phyloP scores from a whole-genome alignment of 2,329 filamentous ascomycete species.

The Colletotrichum tropicale region DNA sequence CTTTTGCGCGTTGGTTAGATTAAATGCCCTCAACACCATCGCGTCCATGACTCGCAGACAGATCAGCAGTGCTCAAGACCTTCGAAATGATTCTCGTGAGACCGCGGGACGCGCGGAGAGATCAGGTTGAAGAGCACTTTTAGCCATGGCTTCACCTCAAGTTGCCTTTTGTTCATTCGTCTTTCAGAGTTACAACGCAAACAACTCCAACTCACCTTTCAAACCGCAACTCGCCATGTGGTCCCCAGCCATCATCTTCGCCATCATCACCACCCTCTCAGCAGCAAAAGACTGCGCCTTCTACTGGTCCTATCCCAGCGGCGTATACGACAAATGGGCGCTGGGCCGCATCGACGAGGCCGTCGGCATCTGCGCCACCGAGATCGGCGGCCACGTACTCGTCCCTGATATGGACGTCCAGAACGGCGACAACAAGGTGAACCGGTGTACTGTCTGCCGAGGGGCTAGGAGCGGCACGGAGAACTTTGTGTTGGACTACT shows the following conservation, averaged over 20 bases:
- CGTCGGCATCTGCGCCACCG: neutral
- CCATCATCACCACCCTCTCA: neutral
- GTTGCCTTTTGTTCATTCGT: neutral
- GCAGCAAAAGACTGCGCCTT: neutral
- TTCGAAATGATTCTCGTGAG: neutral
- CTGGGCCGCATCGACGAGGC: neutral
- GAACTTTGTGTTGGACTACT: neutral
- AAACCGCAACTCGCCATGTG: neutral
- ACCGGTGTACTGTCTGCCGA: neutral
- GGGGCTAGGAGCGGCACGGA: neutral
- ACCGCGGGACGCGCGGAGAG: neutral
- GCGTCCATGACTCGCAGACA: neutral
- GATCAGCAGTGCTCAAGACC: neutral
- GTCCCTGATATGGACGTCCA: neutral
- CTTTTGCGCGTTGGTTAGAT: neutral
- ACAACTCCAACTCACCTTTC: neutral
- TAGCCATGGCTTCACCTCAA: neutral
- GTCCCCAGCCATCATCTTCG: neutral
- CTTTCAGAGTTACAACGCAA: neutral
- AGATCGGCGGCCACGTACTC: neutral
- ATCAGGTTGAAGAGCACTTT: neutral
- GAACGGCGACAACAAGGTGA: neutral
- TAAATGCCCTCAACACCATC: neutral
- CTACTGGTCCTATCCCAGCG: neutral
- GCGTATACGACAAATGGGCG: neutral